Evolutionary conservation across 257 asterid genomes (phyloP).

Genomic region (Echium plantagineum): DNA sequence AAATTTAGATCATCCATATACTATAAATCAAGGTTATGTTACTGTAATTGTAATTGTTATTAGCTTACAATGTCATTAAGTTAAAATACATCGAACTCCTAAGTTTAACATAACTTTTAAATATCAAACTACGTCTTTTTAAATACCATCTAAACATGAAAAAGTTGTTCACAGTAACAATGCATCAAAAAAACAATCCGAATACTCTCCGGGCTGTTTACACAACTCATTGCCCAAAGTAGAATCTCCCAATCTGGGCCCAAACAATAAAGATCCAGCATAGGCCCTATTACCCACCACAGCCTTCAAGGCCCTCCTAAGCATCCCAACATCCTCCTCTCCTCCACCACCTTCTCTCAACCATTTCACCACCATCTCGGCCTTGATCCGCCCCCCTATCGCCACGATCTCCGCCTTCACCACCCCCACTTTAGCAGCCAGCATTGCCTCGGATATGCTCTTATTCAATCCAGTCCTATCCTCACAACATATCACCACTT

Average conservation of each 20-base stretch:
- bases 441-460: constrained; percentile 17
- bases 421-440: constrained; percentile 15
- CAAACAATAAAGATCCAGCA: constrained; percentile 6
- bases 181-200: neutral
- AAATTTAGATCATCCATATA: no score
- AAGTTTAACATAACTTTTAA: no score
- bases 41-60: no score
- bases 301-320: constrained; percentile 22
- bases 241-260: constrained; percentile 4
- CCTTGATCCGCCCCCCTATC: constrained; percentile 32
- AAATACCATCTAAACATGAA: no score
- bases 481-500: constrained; percentile 23
- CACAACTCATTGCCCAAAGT: neutral
- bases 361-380: constrained; percentile 28
- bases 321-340: constrained; percentile 15
- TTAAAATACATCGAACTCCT: no score
- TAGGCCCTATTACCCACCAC: constrained; percentile 23
- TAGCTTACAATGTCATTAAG: no score
- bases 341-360: constrained; percentile 8
- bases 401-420: constrained; percentile 33
- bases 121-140: no score
- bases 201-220: neutral
- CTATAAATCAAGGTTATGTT: no score
- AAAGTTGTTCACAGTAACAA: neutral
- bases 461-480: constrained; percentile 22